phyloP scores from a whole-genome alignment of 345 rosid species.

The Corchorus capsularis region DNA sequence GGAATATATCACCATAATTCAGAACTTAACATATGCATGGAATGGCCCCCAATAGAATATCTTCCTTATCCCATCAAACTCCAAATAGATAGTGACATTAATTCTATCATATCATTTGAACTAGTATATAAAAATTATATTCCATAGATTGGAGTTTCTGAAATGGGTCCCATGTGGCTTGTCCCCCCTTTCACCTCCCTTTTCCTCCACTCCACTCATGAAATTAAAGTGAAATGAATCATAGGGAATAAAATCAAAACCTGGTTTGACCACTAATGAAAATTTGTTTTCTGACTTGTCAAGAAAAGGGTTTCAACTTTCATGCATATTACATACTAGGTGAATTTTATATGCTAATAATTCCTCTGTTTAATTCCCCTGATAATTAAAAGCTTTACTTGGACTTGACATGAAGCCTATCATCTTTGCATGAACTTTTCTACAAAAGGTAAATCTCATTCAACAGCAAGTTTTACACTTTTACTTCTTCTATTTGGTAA shows the following conservation, averaged over 20 bases:
- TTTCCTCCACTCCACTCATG: neutral
- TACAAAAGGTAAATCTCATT: neutral
- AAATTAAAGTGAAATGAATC: neutral
- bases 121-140: neutral
- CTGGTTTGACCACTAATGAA: neutral
- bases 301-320: neutral
- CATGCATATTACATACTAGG: too few species aligned
- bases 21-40: neutral
- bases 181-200: neutral
- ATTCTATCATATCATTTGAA: neutral
- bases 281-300: neutral
- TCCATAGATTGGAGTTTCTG: neutral
- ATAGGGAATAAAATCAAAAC: neutral
- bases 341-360: neutral
- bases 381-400: neutral
- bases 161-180: conserved; percentile 14
- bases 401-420: neutral
- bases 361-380: neutral
- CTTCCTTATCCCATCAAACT: conserved; percentile 14
- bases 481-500: neutral
- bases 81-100: conserved; percentile 23
- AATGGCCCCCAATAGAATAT: conserved; percentile 13
- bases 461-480: neutral
- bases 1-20: conserved; percentile 14
- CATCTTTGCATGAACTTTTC: conserved; percentile 20